Evolutionary conservation across 768 basidiomycete genomes (phyloP).

Genomic region (Sistotremastrum niveocremeum): DNA sequence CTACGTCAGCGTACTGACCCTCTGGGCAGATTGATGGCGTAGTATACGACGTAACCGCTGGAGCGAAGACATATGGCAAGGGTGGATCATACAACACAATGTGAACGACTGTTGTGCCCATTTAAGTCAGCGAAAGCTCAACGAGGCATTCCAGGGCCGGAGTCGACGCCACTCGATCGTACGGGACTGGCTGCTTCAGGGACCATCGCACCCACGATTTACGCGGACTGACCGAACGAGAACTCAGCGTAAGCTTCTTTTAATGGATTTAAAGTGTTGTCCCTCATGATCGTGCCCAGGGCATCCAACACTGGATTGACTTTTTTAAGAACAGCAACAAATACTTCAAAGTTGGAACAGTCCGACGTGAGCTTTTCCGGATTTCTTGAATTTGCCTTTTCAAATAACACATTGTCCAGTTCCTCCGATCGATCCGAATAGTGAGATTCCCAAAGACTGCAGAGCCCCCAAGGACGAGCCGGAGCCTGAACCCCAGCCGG

Average conservation of each 20-base stretch:
- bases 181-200: conserved; percentile 87
- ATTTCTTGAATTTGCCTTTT: not conserved
- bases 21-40: conserved; percentile 67
- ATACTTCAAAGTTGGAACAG: conserved; percentile 66
- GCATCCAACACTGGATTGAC: conserved; percentile 76
- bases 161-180: conserved; percentile 80
- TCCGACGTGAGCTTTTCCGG: conserved; percentile 18
- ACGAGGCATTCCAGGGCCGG: conserved; percentile 45
- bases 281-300: conserved; percentile 25
- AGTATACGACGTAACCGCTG: conserved; percentile 83
- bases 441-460: no score
- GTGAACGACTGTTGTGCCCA: conserved; percentile 19
- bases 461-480: no score
- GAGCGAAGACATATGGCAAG: conserved; percentile 66
- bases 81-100: conserved; percentile 74
- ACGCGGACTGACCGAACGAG: conserved; percentile 60
- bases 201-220: conserved; percentile 85
- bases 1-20: conserved; percentile 1
- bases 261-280: conserved; percentile 1
- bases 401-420: no score
- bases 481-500: no score
- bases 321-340: conserved; percentile 76
- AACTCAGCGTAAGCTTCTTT: conserved; percentile 44
- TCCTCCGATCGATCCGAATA: no score
- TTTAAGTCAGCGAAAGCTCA: not conserved